Percentiles rank a stretch among this genome's conserved stretches.
These are phyloP conservation scores for Phytophthora agathidicida DNA, from an alignment of 352 stramenopile genomes.

Conservation along the genomic window DNA sequence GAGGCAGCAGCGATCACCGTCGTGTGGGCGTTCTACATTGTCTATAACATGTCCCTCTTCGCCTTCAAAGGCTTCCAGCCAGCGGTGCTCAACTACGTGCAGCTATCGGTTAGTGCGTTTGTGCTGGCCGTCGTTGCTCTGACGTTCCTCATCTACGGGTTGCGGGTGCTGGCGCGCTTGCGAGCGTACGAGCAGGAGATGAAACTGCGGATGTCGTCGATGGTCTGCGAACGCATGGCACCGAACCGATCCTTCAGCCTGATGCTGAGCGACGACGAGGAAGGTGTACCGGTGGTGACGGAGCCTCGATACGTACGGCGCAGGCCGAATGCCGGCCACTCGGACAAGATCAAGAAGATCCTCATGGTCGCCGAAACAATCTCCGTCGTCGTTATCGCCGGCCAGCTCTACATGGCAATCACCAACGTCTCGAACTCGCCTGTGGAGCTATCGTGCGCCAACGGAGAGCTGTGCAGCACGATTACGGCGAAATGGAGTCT, in stretches of 20 bases:
- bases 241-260: slow-evolving; percentile 30
- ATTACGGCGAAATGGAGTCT: slow-evolving; percentile 35
- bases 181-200: slow-evolving; percentile 32
- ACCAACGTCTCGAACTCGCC: slow-evolving; percentile 27
- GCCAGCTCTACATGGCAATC: slow-evolving; percentile 50
- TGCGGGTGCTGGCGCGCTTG: slow-evolving; percentile 34
- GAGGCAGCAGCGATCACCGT: slow-evolving; percentile 24
- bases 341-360: slow-evolving; percentile 39
- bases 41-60: slow-evolving; percentile 34
- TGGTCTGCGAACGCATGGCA: slow-evolving; percentile 29
- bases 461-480: slow-evolving; percentile 51
- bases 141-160: slow-evolving; percentile 34
- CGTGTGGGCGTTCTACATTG: slow-evolving; percentile 40
- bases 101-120: slow-evolving; percentile 33
- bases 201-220: slow-evolving; percentile 28
- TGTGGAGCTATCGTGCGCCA: slow-evolving; percentile 59
- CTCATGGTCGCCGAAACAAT: slow-evolving; percentile 28
- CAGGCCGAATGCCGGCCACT: slow-evolving; percentile 20
- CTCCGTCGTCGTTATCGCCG: slow-evolving; percentile 29
- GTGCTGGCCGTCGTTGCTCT: slow-evolving; percentile 24
- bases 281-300: slow-evolving; percentile 25
- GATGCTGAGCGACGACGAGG: slow-evolving; percentile 33
- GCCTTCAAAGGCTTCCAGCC: slow-evolving; percentile 40
- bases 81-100: slow-evolving; percentile 27
- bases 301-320: slow-evolving; percentile 16